Evolutionary conservation across 2,329 filamentous ascomycete species (phyloP).

Genomic region (Ophiostoma quercus): DNA sequence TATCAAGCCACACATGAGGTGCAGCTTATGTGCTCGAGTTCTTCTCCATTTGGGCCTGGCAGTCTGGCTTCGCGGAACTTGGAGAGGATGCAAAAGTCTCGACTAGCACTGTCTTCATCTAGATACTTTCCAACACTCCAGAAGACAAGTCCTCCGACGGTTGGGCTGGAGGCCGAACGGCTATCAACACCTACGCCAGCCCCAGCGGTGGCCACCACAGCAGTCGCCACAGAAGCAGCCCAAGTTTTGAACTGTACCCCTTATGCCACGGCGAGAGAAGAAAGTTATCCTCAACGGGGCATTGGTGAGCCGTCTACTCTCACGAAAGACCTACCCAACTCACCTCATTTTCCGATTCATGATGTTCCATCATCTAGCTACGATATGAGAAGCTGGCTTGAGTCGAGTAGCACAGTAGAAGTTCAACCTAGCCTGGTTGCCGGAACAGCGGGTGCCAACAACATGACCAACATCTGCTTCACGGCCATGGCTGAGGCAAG

Average conservation of each 20-base stretch:
- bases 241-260: not conserved
- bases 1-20: not conserved
- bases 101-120: not conserved
- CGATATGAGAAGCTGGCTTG: constrained; percentile 25
- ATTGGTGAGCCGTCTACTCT: not conserved
- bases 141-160: not conserved
- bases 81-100: not conserved
- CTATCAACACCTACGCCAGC: not conserved
- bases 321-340: not conserved
- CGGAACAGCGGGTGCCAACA: not conserved
- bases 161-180: not conserved
- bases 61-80: not conserved
- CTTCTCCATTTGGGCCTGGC: not conserved
- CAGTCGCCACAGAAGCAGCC: not conserved
- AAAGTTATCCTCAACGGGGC: not conserved
- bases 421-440: not conserved
- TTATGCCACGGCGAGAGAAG: not conserved
- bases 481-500: not conserved
- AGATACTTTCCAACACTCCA: not conserved
- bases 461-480: not conserved
- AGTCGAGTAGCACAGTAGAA: constrained; percentile 16
- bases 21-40: not conserved
- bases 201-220: not conserved
- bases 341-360: not conserved
- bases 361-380: constrained; percentile 22